These are phyloP conservation scores for Solanum aculeatissimum DNA, from an alignment of 305 asterid genomes.

Conservation along the genomic window DNA sequence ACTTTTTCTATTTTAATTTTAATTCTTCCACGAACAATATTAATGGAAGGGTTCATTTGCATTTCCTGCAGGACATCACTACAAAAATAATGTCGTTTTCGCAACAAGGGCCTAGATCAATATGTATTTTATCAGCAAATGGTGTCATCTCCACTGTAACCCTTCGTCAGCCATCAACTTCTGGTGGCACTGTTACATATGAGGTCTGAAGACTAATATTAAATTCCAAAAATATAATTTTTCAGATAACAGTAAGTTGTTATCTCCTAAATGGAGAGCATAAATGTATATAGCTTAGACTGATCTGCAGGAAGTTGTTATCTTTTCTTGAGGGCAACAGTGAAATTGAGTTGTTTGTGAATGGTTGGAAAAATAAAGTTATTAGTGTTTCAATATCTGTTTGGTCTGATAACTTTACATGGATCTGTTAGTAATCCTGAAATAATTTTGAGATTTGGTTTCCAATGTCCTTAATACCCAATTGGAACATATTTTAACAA, in stretches of 20 bases:
- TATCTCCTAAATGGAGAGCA: not conserved
- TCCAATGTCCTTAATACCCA: not conserved
- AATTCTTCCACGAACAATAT: not conserved
- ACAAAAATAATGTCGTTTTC: constrained; percentile 53
- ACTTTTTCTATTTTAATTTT: not conserved
- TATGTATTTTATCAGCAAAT: constrained; percentile 61
- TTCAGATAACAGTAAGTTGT: not conserved
- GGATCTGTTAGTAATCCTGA: not conserved
- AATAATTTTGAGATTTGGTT: not conserved
- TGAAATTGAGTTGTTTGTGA: not conserved
- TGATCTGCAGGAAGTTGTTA: not conserved
- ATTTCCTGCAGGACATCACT: constrained; percentile 52
- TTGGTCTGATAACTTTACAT: not conserved
- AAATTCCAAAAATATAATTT: not conserved
- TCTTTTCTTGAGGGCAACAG: not conserved
- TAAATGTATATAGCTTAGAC: not conserved
- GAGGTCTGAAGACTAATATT: constrained; percentile 37
- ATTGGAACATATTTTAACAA: not conserved
- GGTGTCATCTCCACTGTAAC: constrained; percentile 72
- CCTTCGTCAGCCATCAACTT: constrained; percentile 43
- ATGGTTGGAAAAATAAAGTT: not conserved
- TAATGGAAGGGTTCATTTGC: not conserved
- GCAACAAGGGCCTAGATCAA: constrained; percentile 50
- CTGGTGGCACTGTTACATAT: constrained; percentile 64
- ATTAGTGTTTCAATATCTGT: not conserved